Evolutionary conservation across 495 filamentous ascomycete species (phyloP).

Genomic region (Hamigera avellanea): DNA sequence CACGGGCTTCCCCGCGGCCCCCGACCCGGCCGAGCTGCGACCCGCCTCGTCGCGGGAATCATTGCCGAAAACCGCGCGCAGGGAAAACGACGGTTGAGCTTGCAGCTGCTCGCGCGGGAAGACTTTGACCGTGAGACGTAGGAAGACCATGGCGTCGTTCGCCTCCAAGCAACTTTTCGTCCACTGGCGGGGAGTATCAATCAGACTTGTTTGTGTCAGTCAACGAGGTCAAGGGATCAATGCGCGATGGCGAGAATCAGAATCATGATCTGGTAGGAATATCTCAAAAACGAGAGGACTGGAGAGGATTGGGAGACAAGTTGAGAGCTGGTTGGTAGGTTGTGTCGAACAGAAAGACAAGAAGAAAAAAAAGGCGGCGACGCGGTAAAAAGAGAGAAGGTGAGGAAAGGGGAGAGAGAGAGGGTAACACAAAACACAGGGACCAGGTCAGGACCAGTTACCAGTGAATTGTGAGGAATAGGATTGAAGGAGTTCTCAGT

Average conservation of each 20-base stretch:
- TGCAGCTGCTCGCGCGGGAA: slow-evolving; percentile 17
- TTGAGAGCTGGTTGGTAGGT: too few species aligned
- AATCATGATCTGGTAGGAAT: too few species aligned
- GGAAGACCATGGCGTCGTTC: slow-evolving; percentile 17
- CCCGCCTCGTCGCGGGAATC: slow-evolving; percentile 6
- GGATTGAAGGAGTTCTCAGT: neutral
- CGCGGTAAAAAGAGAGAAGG: too few species aligned
- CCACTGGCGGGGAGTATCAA: too few species aligned
- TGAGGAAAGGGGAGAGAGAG: neutral
- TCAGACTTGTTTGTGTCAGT: too few species aligned
- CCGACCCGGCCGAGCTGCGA: neutral
- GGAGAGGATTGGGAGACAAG: too few species aligned
- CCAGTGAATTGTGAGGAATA: neutral
- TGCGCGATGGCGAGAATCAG: neutral
- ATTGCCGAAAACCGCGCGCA: slow-evolving; percentile 7
- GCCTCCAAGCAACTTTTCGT: too few species aligned
- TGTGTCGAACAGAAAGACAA: too few species aligned
- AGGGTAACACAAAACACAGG: neutral
- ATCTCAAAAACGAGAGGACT: neutral
- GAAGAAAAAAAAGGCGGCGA: too few species aligned
- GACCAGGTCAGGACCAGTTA: neutral
- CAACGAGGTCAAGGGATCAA: too few species aligned
- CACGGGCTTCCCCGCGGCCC: slow-evolving; percentile 9
- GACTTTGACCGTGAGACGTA: slow-evolving; percentile 27
- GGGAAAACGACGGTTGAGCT: slow-evolving; percentile 2